phyloP scores from a whole-genome alignment of 306 rosid species.

The Senna tora region DNA sequence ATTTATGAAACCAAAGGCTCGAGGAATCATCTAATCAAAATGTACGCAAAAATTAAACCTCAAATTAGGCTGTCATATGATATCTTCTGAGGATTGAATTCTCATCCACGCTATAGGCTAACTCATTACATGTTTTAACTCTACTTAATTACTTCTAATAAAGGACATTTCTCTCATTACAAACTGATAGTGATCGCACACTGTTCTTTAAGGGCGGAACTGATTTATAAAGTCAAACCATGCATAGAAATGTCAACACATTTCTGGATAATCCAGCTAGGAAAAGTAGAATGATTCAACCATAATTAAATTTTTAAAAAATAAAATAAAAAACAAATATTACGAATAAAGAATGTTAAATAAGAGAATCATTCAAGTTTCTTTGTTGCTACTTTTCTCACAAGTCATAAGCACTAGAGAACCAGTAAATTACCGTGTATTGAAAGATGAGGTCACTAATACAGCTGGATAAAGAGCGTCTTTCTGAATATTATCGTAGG shows the following conservation, averaged over 20 bases:
- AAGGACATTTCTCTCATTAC: background rate
- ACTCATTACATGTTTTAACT: slow-evolving; percentile 13
- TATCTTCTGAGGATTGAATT: background rate
- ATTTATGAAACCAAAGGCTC: slow-evolving; percentile 11
- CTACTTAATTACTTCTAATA: slow-evolving; percentile 1
- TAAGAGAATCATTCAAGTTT: background rate
- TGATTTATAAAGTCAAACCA: too few relatives aligned
- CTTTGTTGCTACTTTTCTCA: slow-evolving; percentile 22
- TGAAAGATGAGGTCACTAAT: slow-evolving; percentile 77
- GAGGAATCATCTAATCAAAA: slow-evolving; percentile 1
- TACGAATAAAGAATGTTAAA: background rate
- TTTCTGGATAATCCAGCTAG: background rate
- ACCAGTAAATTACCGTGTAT: slow-evolving; percentile 62
- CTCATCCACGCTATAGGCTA: background rate
- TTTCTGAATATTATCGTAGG: slow-evolving; percentile 83
- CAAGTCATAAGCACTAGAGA: background rate
- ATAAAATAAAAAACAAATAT: background rate
- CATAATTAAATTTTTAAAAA: background rate
- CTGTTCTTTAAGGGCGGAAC: too few relatives aligned
- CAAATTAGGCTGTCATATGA: too few relatives aligned
- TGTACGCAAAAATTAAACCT: background rate
- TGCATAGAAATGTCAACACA: too few relatives aligned
- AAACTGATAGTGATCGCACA: too few relatives aligned
- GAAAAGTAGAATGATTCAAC: slow-evolving; percentile 6
- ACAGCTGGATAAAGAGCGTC: slow-evolving; percentile 79